Evolutionary conservation across 257 asterid species (phyloP), one percentile per base, ranked within the genome.

Genomic region (Perilla frutescens): DNA sequence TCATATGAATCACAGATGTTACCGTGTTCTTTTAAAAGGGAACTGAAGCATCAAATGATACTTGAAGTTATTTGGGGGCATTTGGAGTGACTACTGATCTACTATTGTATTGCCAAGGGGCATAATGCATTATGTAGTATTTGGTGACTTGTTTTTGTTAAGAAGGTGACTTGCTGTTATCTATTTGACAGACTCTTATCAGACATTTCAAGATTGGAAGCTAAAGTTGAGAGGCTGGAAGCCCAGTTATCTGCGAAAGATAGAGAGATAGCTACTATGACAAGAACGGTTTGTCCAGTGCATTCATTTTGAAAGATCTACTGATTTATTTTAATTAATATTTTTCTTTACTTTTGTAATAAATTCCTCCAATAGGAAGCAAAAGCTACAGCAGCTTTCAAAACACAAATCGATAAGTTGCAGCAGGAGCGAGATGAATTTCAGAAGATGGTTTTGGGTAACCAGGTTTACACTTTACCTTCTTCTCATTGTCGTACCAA

Each of bases 221-320:
- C 98, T 73, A 91, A 87, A 87, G 91, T 86, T n/a, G 99, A 95
- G 93, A 92, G 98, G 85, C 81, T 95, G 81, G 99, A 95, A 80
- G 71, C 90, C 14, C 92, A 85, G 76, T 49, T 92, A 72, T 76
- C 91, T 57, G 76, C 88, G 64, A 95, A 92, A 84, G 98, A 92
- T 77, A 89, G 96, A 82, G 99, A 95, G 78, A 91, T 95, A 76
- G 99, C 98, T 48, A 87, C 96, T 54, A 87, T 95, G 81, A 89
- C 99, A 57, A 87, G 98, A 84, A 86, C 96, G 79, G 99, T 95
- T 36, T 12, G 78, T 74, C 34, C 63, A 76, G 86, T 62, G 31
- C 65, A 11, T 58, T 80, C 29, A 11, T 62, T 45, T 66, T 44
- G 15, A 36, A 60, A 1, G n/a, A 9, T 56, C 50, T 20, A 54